These are phyloP conservation scores for Pichia occidentalis DNA, from an alignment of 805 yeast genomes.

Conservation along the genomic window DNA sequence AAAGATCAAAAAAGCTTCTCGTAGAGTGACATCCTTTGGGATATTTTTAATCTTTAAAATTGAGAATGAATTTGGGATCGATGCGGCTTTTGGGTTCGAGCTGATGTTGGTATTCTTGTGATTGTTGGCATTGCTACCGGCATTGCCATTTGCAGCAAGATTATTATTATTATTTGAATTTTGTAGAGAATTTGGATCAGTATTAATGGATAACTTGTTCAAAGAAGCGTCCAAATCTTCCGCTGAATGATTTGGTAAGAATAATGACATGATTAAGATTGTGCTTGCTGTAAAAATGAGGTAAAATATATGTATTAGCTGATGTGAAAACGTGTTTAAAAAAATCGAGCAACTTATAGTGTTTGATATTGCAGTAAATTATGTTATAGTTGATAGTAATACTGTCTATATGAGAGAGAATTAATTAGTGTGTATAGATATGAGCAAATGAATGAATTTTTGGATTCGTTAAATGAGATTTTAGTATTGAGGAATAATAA, in stretches of 20 bases:
- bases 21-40: conserved; percentile 54
- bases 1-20: conserved; percentile 65
- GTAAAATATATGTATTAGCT: background rate
- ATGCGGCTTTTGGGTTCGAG: conserved; percentile 6
- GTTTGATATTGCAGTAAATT: too few species aligned
- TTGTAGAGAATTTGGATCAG: background rate
- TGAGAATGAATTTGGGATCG: background rate
- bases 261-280: conserved; percentile 3
- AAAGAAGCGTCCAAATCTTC: conserved; percentile 14
- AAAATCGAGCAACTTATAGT: too few species aligned
- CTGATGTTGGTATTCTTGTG: too few species aligned
- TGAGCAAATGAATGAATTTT: too few species aligned
- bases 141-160: background rate
- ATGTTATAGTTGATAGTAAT: too few species aligned
- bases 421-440: too few species aligned
- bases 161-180: background rate
- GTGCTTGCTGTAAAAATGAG: background rate
- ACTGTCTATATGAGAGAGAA: too few species aligned
- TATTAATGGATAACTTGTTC: conserved; percentile 13
- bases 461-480: too few species aligned
- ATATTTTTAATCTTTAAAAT: conserved; percentile 44
- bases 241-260: conserved; percentile 7
- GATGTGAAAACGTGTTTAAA: too few species aligned
- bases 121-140: conserved; percentile 1
- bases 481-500: too few species aligned